Evolutionary conservation across 371 early-diverging fungal species (phyloP), one percentile per base, ranked within the genome.

Genomic region (Apophysomyces elegans): DNA sequence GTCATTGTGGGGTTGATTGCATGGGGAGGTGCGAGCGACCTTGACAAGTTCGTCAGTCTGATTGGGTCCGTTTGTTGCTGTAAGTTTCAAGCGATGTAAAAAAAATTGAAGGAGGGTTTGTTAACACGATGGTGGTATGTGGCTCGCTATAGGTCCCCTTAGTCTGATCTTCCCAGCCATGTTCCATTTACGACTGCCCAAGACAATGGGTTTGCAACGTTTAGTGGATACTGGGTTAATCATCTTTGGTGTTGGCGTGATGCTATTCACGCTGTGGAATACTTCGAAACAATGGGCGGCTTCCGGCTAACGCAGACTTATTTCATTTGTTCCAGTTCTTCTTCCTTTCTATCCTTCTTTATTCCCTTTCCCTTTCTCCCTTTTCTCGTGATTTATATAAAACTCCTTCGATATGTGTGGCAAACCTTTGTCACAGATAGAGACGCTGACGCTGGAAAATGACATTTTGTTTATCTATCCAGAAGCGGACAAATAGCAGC

Each of bases 11-110:
- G 88, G 6, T n/a, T 82, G 16, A 84, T 94, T 32, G 92, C 96
- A 11, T 91, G 88, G 73, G 76, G 80, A 13, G 96, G 96, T 8
- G 87, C 93, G 21, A 85, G 82, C 68, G 88, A 91, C 69, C 79
- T 97, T 37, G 95, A 96, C 77, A 91, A 93, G 66, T 92, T 97
- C 62, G 95, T 97, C 43, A 88, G 91, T 54, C 84, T 96, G 54
- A 92, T 96, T 37, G 97, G 96, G 1, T 92, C 92, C 58, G 86
- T 96, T 63, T 92, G 95, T 18, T 97, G 96, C 76, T 79, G 82
- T 81, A 76, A 79, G 79, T 65, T 26, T 37, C 5, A 39, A 6
- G 11, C 5, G 37, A 18, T 14, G 21, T 5, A 18, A 47, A 47
- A 47, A 47, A 47, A 47, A 6, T n/a, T 9, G 38, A 44, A 12